Percentiles rank a stretch among this genome's conserved stretches.
These are phyloP conservation scores for Neophaeococcomyces mojaviensis DNA, from an alignment of 2,329 filamentous ascomycete genomes.

Conservation along the genomic window DNA sequence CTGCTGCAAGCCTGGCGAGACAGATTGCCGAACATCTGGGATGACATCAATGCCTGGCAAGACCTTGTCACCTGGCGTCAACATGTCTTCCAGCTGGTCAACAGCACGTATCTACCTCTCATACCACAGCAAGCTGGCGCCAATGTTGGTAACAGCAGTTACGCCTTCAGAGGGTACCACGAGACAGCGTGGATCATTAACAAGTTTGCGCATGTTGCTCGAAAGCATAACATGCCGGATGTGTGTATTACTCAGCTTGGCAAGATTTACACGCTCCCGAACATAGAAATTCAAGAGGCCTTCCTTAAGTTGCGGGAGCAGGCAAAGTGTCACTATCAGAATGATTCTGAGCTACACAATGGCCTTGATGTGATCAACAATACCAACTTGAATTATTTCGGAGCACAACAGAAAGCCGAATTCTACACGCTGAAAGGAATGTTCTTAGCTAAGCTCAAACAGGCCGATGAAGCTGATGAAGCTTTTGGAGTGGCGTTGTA, in stretches of 20 bases:
- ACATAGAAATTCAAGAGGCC: constrained; percentile 98
- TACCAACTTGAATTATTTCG: constrained; percentile 98
- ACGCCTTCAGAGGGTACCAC: constrained; percentile 93
- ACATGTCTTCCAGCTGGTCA: constrained; percentile 97
- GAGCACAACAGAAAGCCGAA: constrained; percentile 89
- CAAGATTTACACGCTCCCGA: constrained; percentile 95
- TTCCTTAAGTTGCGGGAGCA: constrained; percentile 98
- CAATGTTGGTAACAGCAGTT: constrained; percentile 82
- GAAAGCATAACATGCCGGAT: constrained; percentile 92
- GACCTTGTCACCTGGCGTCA: constrained; percentile 99
- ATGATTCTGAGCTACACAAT: constrained; percentile 80
- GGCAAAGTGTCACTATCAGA: constrained; percentile 97
- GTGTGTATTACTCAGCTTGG: constrained; percentile 96
- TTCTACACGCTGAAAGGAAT: constrained; percentile 99
- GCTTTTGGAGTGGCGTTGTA: constrained; percentile 93
- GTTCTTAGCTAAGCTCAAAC: constrained; percentile 90
- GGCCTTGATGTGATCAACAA: constrained; percentile 99
- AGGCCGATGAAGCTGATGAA: constrained; percentile 84
- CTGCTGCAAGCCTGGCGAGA: constrained; percentile 93
- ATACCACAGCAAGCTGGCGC: constrained; percentile 66
- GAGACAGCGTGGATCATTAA: constrained; percentile 99
- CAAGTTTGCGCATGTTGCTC: constrained; percentile 90
- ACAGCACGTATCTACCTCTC: constrained; percentile 80
- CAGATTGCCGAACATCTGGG: constrained; percentile 92
- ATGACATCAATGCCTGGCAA: constrained; percentile 99